Base-by-base conservation (phyloP, 192 early-diverging fungal genomes). In the Powellomyces hirtus region DNA sequence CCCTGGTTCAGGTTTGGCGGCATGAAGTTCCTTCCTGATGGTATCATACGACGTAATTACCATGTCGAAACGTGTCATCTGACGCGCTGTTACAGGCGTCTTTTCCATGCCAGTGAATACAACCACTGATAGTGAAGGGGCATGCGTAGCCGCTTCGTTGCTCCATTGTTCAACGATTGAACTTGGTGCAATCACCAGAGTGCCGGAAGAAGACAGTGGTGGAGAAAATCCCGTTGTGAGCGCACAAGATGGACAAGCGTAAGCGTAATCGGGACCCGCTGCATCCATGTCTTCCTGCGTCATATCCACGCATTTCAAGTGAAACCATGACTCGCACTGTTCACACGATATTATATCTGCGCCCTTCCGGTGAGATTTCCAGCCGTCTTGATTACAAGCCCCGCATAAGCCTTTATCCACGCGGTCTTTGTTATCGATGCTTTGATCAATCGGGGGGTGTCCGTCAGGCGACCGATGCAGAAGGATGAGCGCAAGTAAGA, bases 151-250 rank as follows among this genome's bases (percentile, higher is more conserved):
- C 34, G 84, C 78, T 58, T 90, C 89, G 26, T 60, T 35, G 14
- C 65, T 73, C 89, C 89, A 90, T 70, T 90, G 89, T n/a, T 79
- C 71, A 13, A 86, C 42, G 52, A 90, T 89, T 6, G 82, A 66
- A 7, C 68, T 46, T 29, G 89, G 89, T 13, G 84, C 80, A 27
- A 90, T 87, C 52, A 90, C 78, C 26, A 90, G 73, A 7, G 89
- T 90, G 13, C 85, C 79, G 0, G 56, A 20, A 51, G 45, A 46
- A n/a, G n/a, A 20, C 16, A 13, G 45, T 59, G 37, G 31, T 18
- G 20, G 31, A 10, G 5, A 7, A 59, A 35, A 20, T 42, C 24
- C 30, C 38, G 16, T 26, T 11, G 35, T 64, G 38, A 38, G 20
- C 27, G 20, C 33, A 50, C 46, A 60, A 68, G 26, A 24, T 7